Percentiles rank a stretch among this genome's conserved stretches.
Conservation (phyloP, 1,139 yeast genomes). For the Candida mesenterica region DNA sequence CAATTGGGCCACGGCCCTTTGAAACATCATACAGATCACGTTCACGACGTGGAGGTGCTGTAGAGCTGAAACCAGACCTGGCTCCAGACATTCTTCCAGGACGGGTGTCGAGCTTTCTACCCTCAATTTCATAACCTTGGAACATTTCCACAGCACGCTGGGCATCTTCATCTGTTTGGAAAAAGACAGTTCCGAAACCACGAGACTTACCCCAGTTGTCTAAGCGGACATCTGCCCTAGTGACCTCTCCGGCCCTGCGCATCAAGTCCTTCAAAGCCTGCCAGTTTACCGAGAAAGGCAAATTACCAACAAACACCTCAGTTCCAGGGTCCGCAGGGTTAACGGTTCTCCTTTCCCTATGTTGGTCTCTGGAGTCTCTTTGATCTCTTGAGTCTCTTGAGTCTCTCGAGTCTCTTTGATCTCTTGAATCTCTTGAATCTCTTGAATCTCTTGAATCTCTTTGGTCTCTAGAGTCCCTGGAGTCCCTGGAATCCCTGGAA, state of each 20-base stretch:
- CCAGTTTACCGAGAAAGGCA: constrained; percentile 82
- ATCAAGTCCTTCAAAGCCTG: constrained; percentile 83
- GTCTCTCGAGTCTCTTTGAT: constrained; percentile 2
- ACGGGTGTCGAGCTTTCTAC: constrained; percentile 68
- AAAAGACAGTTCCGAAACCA: constrained; percentile 82
- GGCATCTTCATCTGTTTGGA: constrained; percentile 59
- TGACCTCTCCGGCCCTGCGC: constrained; percentile 71
- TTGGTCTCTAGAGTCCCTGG: constrained; percentile 10
- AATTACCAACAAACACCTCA: constrained; percentile 78
- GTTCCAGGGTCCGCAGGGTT: constrained; percentile 40
- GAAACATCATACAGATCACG: constrained; percentile 12
- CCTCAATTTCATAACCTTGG: constrained; percentile 67
- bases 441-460: constrained; percentile 2
- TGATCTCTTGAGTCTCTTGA: constrained; percentile 2
- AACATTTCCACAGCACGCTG: constrained; percentile 58
- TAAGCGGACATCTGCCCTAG: constrained; percentile 75
- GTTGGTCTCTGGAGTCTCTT: constrained; percentile 14
- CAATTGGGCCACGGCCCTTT: constrained; percentile 7
- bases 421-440: constrained; percentile 3
- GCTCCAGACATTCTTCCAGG: constrained; percentile 46
- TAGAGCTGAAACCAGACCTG: constrained; percentile 11
- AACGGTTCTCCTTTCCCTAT: constrained; percentile 9
- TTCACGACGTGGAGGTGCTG: constrained; percentile 9
- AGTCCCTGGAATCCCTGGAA: constrained; percentile 9
- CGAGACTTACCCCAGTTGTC: constrained; percentile 75